phyloP scores from a whole-genome alignment of 495 filamentous ascomycete species.

The Xylaria nigripes region DNA sequence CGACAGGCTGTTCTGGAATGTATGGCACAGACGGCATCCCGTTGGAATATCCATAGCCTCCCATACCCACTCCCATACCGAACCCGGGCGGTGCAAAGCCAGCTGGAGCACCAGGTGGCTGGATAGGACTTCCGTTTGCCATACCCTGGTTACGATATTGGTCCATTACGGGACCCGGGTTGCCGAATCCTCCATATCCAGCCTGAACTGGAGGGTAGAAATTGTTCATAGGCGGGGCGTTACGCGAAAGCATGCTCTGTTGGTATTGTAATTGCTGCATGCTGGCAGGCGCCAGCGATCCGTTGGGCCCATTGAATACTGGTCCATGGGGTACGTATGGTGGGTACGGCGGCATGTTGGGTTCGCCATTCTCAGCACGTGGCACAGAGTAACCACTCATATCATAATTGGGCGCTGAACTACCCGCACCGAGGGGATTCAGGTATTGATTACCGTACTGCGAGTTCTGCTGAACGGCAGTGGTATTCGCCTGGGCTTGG shows the following conservation, averaged over 20 bases:
- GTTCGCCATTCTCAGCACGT: conserved; percentile 50
- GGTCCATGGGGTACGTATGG: conserved; percentile 40
- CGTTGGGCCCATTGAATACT: conserved; percentile 43
- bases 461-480: conserved; percentile 36
- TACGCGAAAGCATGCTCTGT: conserved; percentile 47
- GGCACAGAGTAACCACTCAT: conserved; percentile 44
- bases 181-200: conserved; percentile 41
- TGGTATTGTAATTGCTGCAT: conserved; percentile 52
- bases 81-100: conserved; percentile 44
- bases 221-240: conserved; percentile 42
- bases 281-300: conserved; percentile 40
- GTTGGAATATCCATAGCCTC: conserved; percentile 38
- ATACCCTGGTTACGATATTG: conserved; percentile 40
- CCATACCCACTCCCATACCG: conserved; percentile 40
- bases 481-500: conserved; percentile 37
- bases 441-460: conserved; percentile 36
- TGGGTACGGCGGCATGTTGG: conserved; percentile 45
- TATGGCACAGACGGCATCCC: conserved; percentile 37
- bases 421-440: conserved; percentile 32
- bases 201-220: conserved; percentile 42
- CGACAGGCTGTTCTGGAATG: conserved; percentile 42
- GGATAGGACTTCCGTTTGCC: conserved; percentile 40
- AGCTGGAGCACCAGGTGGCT: conserved; percentile 25
- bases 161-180: conserved; percentile 36
- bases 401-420: conserved; percentile 31